Percentiles rank a stretch among this genome's conserved stretches.
Conservation (phyloP, 129 eudicot genomes). For the Daucus carota region DNA sequence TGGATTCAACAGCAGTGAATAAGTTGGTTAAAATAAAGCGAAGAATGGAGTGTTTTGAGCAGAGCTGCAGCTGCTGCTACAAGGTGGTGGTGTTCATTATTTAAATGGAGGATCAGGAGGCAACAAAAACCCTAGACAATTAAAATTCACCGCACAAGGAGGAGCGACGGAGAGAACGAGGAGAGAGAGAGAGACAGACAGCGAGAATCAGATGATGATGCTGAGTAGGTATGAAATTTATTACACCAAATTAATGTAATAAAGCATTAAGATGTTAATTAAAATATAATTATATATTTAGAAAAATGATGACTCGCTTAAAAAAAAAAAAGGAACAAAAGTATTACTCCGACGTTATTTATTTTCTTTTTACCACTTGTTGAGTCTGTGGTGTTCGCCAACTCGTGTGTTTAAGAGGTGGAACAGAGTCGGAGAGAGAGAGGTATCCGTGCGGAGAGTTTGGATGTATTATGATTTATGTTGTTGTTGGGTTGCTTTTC, state of each 20-base stretch:
- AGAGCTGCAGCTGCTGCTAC: not conserved
- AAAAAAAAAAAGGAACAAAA: too few relatives aligned
- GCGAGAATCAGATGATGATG: conserved; percentile 26
- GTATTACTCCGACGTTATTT: too few relatives aligned
- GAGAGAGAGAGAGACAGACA: conserved; percentile 14
- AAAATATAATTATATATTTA: too few relatives aligned
- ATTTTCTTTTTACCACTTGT: too few relatives aligned
- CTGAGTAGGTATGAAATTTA: conserved; percentile 24
- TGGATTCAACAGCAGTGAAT: not conserved
- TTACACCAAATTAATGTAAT: not conserved
- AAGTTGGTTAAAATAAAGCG: too few relatives aligned
- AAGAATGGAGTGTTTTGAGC: not conserved
- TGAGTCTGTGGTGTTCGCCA: too few relatives aligned
- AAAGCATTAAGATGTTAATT: too few relatives aligned
- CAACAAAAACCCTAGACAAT: not conserved
- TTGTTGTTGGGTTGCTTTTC: not conserved
- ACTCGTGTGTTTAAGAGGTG: too few relatives aligned
- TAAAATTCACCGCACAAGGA: not conserved
- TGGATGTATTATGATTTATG: not conserved
- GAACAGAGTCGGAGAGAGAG: too few relatives aligned
- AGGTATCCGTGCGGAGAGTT: not conserved
- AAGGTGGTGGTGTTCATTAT: too few relatives aligned
- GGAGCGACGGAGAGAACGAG: not conserved
- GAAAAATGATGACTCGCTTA: too few relatives aligned
- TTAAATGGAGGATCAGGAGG: not conserved